Evolutionary conservation across 495 filamentous ascomycete species (phyloP), one percentile per base, ranked within the genome.

Genomic region (Arthonia radiata): DNA sequence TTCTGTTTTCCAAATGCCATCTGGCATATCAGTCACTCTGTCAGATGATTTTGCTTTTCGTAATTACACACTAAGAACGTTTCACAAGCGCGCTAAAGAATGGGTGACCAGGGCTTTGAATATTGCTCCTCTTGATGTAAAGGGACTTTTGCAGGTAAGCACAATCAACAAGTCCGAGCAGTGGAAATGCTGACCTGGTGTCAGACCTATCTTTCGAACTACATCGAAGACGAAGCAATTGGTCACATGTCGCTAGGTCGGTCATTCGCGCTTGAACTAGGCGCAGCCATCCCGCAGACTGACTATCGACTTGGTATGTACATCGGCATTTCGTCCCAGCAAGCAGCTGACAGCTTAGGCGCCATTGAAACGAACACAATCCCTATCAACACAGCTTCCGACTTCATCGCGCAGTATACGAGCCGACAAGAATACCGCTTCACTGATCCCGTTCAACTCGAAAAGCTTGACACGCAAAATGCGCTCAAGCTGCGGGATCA

Each of bases 351-450:
- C 24, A 10, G 18, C 13, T 18, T 25, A 52, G 61, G 57, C 14
- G 64, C 73, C 4, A 69, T 91, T 15, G 77, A 90, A 63, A 69
- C 7, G 60, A 65, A 17, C 63, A 60, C 12, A 66, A 66, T n/a
- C n/a, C n/a, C n/a, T 25, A 67, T 90, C 34, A 86, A 94, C 38
- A 71, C 81, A 9, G 82, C 79, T 8, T 93, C 83, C 9, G 81
- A 92, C 44, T 91, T 97, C 37, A 71, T 94, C 42, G 76, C 81
- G 17, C 79, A 93, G 41, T 93, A 94, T 40, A 93, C 82, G n/a
- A 86, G 76, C 13, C 75, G 86, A 5, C 89, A 94, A 42, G 80
- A 80, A 37, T 94, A 94, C 43, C 66, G 76, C 16, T 75, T 76
- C 33, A 61, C 71, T 9, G 77, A 90, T 40, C 50, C 65, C 7